phyloP scores from a whole-genome alignment of 768 basidiomycete genomes.

The Kwoniella dendrophila region DNA sequence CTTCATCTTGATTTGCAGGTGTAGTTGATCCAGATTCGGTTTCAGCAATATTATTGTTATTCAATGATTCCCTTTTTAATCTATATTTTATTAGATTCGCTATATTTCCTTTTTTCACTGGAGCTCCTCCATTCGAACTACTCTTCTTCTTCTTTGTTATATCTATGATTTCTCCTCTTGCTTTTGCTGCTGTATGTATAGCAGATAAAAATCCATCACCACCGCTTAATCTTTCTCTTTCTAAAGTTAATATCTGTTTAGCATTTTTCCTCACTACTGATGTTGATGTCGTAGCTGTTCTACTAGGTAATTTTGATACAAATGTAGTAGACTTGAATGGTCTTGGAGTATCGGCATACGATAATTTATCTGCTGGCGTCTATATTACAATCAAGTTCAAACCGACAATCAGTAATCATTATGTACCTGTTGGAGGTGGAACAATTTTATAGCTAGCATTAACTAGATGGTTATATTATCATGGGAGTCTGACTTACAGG shows the following conservation, averaged over 20 bases:
- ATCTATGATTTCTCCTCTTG: conserved; percentile 41
- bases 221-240: conserved; percentile 42
- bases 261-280: conserved; percentile 42
- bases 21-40: conserved; percentile 18
- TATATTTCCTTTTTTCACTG: conserved; percentile 20
- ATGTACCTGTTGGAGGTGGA: neutral
- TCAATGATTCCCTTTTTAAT: conserved; percentile 4
- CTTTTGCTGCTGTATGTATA: conserved; percentile 34
- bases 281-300: conserved; percentile 33
- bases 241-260: conserved; percentile 51
- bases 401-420: neutral
- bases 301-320: conserved; percentile 30
- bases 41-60: neutral
- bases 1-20: conserved; percentile 17
- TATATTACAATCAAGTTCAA: neutral
- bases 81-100: conserved; percentile 17
- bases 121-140: conserved; percentile 6
- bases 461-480: neutral
- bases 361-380: conserved; percentile 42
- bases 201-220: conserved; percentile 48
- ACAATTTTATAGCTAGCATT: neutral
- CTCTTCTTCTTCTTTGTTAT: conserved; percentile 40
- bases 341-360: conserved; percentile 35
- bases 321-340: conserved; percentile 43
- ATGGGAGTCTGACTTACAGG: conserved; percentile 16